These are phyloP conservation scores for Pseudogymnoascus destructans DNA, from an alignment of 2,329 filamentous ascomycete genomes.

Conservation along the genomic window DNA sequence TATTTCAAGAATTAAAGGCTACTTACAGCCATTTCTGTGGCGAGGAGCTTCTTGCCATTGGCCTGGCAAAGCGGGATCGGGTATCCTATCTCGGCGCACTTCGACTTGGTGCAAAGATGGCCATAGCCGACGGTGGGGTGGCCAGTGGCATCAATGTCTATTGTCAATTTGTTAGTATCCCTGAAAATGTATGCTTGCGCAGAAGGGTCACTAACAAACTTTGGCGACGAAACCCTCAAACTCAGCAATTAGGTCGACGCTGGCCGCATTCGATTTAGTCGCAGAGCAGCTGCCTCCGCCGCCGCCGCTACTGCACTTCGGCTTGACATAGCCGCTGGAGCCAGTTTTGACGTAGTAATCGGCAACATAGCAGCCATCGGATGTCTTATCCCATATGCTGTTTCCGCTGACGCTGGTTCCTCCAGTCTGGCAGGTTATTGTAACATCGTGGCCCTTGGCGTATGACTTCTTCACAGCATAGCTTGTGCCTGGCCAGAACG, in stretches of 20 bases:
- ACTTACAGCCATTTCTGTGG: slow-evolving; percentile 28
- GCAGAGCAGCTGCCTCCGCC: slow-evolving; percentile 37
- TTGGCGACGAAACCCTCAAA: slow-evolving; percentile 27
- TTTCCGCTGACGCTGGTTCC: not conserved
- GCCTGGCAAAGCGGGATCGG: slow-evolving; percentile 32
- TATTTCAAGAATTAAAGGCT: not conserved
- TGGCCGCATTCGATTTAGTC: slow-evolving; percentile 25
- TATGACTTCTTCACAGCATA: slow-evolving; percentile 9
- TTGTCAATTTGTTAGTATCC: not conserved
- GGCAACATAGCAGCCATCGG: slow-evolving; percentile 13
- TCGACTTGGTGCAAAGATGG: slow-evolving; percentile 32
- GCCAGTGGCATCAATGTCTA: slow-evolving; percentile 31
- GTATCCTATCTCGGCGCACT: slow-evolving; percentile 35
- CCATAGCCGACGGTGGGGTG: slow-evolving; percentile 38
- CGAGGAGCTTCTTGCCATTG: slow-evolving; percentile 31
- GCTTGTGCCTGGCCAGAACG: slow-evolving; percentile 3
- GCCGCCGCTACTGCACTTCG: slow-evolving; percentile 38
- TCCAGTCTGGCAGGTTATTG: slow-evolving; percentile 1
- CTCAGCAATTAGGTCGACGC: slow-evolving; percentile 28
- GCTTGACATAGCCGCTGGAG: slow-evolving; percentile 4
- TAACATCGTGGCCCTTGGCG: not conserved
- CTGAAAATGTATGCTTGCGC: not conserved
- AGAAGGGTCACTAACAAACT: slow-evolving; percentile 17
- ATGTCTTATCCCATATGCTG: slow-evolving; percentile 18
- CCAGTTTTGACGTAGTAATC: slow-evolving; percentile 12